Conservation (phyloP, 495 filamentous ascomycete species). For the Cladorrhinum samala region DNA sequence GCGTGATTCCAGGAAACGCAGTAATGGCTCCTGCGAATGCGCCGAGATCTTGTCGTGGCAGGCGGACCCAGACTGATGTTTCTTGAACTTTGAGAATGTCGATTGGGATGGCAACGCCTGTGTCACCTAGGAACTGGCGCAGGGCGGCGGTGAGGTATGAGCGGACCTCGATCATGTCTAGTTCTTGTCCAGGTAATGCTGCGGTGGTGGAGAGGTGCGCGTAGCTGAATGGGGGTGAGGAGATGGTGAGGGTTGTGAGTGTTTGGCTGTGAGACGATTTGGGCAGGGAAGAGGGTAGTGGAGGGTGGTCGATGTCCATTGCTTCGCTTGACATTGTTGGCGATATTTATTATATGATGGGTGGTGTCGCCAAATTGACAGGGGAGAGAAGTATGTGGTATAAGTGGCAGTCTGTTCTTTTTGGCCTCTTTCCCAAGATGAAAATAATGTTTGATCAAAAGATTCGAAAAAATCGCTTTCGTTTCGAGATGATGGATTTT, state of each 20-base stretch:
- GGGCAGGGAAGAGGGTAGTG: background rate
- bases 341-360: background rate
- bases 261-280: conserved; percentile 9
- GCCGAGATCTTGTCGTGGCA: conserved; percentile 61
- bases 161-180: background rate
- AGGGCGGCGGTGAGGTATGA: conserved; percentile 62
- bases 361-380: no score
- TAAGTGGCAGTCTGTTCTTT: no score
- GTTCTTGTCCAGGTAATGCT: conserved; percentile 2
- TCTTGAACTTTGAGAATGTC: conserved; percentile 68
- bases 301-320: conserved; percentile 17
- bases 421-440: no score
- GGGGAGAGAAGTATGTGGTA: no score
- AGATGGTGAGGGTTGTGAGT: conserved; percentile 36
- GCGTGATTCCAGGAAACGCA: conserved; percentile 57
- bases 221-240: conserved; percentile 34
- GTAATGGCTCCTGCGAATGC: conserved; percentile 56
- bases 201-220: conserved; percentile 28
- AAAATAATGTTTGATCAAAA: no score
- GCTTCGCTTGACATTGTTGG: background rate
- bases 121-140: conserved; percentile 70
- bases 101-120: conserved; percentile 66
- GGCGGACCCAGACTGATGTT: conserved; percentile 61
- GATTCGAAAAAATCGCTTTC: no score
- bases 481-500: no score